Percentiles rank a stretch among this genome's conserved stretches.
Evolutionary conservation across 305 asterid genomes (phyloP).

Genomic region (Plantago coronopus): DNA sequence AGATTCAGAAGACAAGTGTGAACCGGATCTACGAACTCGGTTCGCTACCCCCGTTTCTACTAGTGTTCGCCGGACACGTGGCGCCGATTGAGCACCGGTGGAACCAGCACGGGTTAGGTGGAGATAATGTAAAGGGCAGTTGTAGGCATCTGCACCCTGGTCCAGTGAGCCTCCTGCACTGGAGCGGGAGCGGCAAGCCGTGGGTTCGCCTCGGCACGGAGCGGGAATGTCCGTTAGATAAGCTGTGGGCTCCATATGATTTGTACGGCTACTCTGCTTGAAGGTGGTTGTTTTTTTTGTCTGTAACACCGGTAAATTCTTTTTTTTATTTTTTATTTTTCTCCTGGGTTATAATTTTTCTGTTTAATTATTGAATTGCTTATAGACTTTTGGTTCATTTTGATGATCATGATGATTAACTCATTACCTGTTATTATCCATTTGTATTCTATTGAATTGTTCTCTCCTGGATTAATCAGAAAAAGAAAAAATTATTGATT

Average conservation of each 20-base stretch:
- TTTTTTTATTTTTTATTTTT: constrained; percentile 24
- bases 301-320: constrained; percentile 55
- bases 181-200: constrained; percentile 98
- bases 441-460: constrained; percentile 44
- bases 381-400: constrained; percentile 20
- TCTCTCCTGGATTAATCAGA: constrained; percentile 30
- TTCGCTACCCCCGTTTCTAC: constrained; percentile 73
- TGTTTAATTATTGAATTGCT: constrained; percentile 22
- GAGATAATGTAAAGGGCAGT: constrained; percentile 85
- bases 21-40: constrained; percentile 88
- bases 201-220: constrained; percentile 85
- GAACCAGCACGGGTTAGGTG: constrained; percentile 97
- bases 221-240: constrained; percentile 82
- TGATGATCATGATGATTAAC: constrained; percentile 25
- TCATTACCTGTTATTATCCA: constrained; percentile 28
- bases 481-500: constrained; percentile 17
- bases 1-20: constrained; percentile 69
- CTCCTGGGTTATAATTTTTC: constrained; percentile 22
- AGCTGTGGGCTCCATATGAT: constrained; percentile 82
- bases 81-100: constrained; percentile 92
- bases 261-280: constrained; percentile 55
- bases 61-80: constrained; percentile 90
- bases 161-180: constrained; percentile 92
- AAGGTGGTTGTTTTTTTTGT: background rate
- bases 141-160: constrained; percentile 92